Base-by-base conservation (phyloP, 139 green algal genomes). In the Nannochloris sp. region DNA sequence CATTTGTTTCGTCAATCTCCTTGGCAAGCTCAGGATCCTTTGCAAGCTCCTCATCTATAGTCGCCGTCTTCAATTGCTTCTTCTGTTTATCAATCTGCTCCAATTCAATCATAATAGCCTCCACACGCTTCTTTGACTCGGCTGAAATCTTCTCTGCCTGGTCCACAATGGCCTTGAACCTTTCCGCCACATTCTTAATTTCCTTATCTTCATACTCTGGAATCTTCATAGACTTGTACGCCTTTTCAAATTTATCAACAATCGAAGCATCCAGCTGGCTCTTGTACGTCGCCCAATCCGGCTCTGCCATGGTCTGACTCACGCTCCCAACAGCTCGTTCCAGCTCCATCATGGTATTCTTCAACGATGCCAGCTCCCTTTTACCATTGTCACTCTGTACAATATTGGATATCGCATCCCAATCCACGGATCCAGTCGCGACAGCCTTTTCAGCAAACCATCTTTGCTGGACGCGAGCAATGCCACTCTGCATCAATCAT, bases 331-430 rank as follows among this genome's bases (percentile, higher is more conserved):
- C 37, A 60, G 49, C 54, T 4, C 24, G 25, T 34, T 73, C 16
- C 5, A 80, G 34, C 29, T 78, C 69, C 15, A 63, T 40, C 27
- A 70, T 77, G 3, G 65, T 69, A 64, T 48, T 72, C 44, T 73
- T 62, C 5, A 81, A 64, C 12, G 60, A 49, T 14, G 51, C 48
- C 6, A 81, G 55, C 40, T 81, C 74, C 11, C 74, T 60, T 25
- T 75, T 80, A 31, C 72, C 74, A 29, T 79, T 66, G 16, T 81
- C 74, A 43, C 64, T 73, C 29, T 66, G 34, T 7, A 81, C 40
- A 21, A 70, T 57, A 3, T 48, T 48, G 31, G 48, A 55, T 18
- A 81, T 43, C n/a, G 64, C 53, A 37, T 81, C 74, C 74, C 74
- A 81, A 9, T 81, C 69, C 21, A 62, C 48, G 34, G 34, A 19